phyloP scores from a whole-genome alignment of 2,329 filamentous ascomycete species.

The Fusarium veterinarium region DNA sequence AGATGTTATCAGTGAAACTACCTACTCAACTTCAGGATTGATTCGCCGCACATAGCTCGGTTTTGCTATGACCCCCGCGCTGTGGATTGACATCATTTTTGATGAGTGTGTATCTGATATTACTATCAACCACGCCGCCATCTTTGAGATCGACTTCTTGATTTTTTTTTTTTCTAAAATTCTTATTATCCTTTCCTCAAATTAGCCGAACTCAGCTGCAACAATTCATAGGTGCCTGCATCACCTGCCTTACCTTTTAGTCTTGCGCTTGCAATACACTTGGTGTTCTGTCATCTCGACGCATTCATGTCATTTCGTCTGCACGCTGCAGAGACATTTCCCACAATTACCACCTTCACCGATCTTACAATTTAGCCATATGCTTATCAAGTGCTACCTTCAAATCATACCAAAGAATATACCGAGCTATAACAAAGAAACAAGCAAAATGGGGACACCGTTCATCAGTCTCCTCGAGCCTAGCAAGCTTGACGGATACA shows the following conservation, averaged over 20 bases:
- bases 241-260: background rate
- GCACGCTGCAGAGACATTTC: background rate
- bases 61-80: slow-evolving; percentile 13
- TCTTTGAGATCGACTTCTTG: background rate
- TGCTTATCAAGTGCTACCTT: background rate
- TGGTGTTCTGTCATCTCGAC: slow-evolving; percentile 10
- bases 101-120: slow-evolving; percentile 4
- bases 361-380: background rate
- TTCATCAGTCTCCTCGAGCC: slow-evolving; percentile 63
- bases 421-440: background rate
- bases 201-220: background rate
- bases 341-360: background rate
- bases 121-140: background rate
- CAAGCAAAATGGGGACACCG: slow-evolving; percentile 59
- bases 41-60: slow-evolving; percentile 13
- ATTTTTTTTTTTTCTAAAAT: background rate
- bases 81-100: slow-evolving; percentile 36
- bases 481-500: slow-evolving; percentile 61
- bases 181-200: background rate
- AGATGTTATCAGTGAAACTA: slow-evolving; percentile 13
- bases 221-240: background rate
- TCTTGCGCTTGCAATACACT: background rate
- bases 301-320: background rate
- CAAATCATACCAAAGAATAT: background rate
- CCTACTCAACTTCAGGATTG: background rate